These are phyloP conservation scores for Lupinus albus DNA, from an alignment of 306 rosid genomes.

Conservation along the genomic window DNA sequence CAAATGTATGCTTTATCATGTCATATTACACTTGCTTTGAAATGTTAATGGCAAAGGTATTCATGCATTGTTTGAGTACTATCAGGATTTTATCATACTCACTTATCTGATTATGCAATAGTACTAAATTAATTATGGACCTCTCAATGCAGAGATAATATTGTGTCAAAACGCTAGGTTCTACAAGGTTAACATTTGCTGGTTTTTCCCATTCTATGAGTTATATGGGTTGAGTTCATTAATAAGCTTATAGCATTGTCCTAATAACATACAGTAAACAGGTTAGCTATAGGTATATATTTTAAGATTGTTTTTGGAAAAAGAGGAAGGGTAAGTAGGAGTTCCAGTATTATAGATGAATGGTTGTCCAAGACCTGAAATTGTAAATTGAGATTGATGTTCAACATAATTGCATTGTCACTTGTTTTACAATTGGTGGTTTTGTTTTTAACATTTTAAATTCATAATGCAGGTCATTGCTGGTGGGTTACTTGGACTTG, in stretches of 20 bases:
- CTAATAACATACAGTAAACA: background rate
- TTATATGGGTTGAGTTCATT: constrained; percentile 19
- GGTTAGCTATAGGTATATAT: constrained; percentile 5
- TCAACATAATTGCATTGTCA: background rate
- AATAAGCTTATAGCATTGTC: constrained; percentile 9
- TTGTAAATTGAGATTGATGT: too few relatives aligned
- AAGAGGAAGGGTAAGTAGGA: background rate
- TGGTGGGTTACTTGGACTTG: constrained; percentile 76
- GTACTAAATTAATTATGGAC: constrained; percentile 31
- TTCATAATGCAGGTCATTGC: constrained; percentile 78
- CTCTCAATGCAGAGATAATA: constrained; percentile 10
- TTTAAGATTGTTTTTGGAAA: background rate
- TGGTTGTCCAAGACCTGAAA: too few relatives aligned
- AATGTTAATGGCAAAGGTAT: constrained; percentile 13
- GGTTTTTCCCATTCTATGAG: background rate
- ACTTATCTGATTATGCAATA: background rate
- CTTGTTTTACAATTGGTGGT: background rate
- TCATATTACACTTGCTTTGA: constrained; percentile 27
- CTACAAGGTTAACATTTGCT: background rate
- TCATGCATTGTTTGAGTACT: background rate
- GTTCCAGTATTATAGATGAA: background rate
- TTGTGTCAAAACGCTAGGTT: constrained; percentile 19
- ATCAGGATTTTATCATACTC: too few relatives aligned
- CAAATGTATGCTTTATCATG: constrained; percentile 19
- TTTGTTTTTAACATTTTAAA: constrained; percentile 30